Evolutionary conservation across 495 filamentous ascomycete species (phyloP), one percentile per base, ranked within the genome.

Genomic region (Astrothelium macrocarpum): DNA sequence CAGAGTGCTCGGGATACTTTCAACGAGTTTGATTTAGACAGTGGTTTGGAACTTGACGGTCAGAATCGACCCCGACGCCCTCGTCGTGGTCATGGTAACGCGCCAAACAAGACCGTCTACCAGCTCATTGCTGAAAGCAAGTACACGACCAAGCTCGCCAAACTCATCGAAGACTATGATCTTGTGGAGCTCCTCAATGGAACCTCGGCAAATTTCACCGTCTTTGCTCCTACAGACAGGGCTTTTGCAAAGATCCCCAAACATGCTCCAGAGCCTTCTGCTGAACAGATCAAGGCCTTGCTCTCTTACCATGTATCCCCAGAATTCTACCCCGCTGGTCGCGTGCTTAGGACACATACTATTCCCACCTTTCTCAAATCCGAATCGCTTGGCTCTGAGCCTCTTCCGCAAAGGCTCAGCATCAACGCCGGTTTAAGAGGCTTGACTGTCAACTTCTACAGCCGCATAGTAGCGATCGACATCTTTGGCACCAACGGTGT

Each of bases 211-310:
- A 91, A 94, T 69, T 80, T 86, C 70, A 95, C 91, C 2, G 72
- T 91, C 65, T 94, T 97, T 67, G 87, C 89, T 25, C 90, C 91
- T 1, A 85, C 83, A 2, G 85, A 96, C 73, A 74, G 75, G 36
- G 90, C 89, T 29, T 89, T 94, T 62, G 81, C 86, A 59, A 84
- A 84, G 72, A 79, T 91, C 64, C 85, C 82, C 7, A 65, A 84
- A 45, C 74, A 82, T 65, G 72, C 69, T 71, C 72, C 76, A 59
- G 80, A 84, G 61, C 79, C 81, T 0, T 79, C 82, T 2, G 84
- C 85, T 68, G 85, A 88, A 68, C 73, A 87, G 61, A 67, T 94
- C 64, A 82, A 85, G 71, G 77, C 79, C 36, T 64, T 90, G 32
- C 74, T 94, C 11, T 61, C 78, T 16, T 96, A 95, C 74, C 90